Evolutionary conservation across 768 basidiomycete species (phyloP), one percentile per base, ranked within the genome.

Genomic region (Flagelloscypha sp.): DNA sequence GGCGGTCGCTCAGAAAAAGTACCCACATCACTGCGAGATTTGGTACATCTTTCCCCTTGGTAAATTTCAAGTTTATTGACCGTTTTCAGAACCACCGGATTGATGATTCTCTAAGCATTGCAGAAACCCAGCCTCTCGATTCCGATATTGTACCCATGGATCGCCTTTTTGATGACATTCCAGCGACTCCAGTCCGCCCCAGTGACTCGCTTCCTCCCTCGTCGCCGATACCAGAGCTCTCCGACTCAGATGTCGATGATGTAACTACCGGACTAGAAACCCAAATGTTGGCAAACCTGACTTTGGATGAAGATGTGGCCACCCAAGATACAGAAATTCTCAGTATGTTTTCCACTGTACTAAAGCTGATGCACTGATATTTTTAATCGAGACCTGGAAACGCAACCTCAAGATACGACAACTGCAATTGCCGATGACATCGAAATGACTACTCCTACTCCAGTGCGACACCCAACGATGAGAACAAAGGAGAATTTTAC

Each of bases 21-120:
- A 0, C 79, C 78, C 2, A 64, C 61, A 8, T 63, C 63, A 32
- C 63, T 84, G 15, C 68, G 68, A 18, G 66, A 80, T 41, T 55
- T 83, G 41, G 81, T 82, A 42, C 45, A 66, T 31, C 9, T 12
- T 10, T 25, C 17, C 27, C 25, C 27, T 29, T 40, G n/a, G n/a
- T n/a, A n/a, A n/a, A n/a, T n/a, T n/a, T n/a, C n/a, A n/a, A n/a
- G n/a, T n/a, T n/a, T n/a, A n/a, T n/a, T n/a, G n/a, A n/a, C n/a
- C n/a, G n/a, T n/a, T n/a, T n/a, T n/a, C n/a, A n/a, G n/a, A n/a
- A n/a, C n/a, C n/a, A n/a, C n/a, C n/a, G n/a, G n/a, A n/a, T n/a
- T n/a, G n/a, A n/a, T n/a, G n/a, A n/a, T n/a, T n/a, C n/a, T n/a
- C n/a, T n/a, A n/a, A n/a, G n/a, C n/a, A n/a, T n/a, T n/a, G n/a